These are phyloP conservation scores for Setaria viridis DNA, from an alignment of 202 grass and related monocot genomes.

Conservation along the genomic window DNA sequence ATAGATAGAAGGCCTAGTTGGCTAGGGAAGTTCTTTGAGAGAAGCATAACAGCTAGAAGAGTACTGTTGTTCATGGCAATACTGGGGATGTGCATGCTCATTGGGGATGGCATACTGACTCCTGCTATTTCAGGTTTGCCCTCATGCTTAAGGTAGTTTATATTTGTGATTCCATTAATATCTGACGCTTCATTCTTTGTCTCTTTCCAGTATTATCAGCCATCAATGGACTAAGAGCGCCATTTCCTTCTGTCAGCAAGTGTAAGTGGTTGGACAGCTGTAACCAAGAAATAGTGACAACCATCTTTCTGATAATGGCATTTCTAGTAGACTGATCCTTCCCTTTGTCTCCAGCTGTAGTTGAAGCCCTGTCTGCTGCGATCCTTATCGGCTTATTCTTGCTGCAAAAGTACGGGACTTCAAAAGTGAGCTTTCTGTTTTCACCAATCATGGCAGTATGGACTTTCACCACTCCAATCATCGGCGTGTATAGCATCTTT, in stretches of 20 bases:
- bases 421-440: conserved; percentile 75
- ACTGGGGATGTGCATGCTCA: conserved; percentile 77
- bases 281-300: conserved; percentile 13
- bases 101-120: conserved; percentile 79
- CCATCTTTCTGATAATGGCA: not conserved
- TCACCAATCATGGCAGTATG: conserved; percentile 75
- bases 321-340: conserved; percentile 24
- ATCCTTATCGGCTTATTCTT: conserved; percentile 68
- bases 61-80: conserved; percentile 64
- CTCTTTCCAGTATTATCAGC: conserved; percentile 62
- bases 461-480: conserved; percentile 74
- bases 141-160: conserved; percentile 17
- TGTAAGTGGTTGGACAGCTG: conserved; percentile 37
- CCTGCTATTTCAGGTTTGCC: conserved; percentile 72
- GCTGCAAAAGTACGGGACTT: conserved; percentile 71
- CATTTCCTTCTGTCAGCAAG: conserved; percentile 66
- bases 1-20: conserved; percentile 44
- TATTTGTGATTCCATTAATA: conserved; percentile 9
- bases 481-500: conserved; percentile 65
- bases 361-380: conserved; percentile 61
- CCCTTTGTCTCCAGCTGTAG: conserved; percentile 51
- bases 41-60: conserved; percentile 67
- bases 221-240: conserved; percentile 58
- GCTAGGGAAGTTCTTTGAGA: conserved; percentile 61
- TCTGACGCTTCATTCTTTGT: not conserved